These are phyloP conservation scores for Lindgomyces ingoldianus DNA, from an alignment of 495 filamentous ascomycete genomes.

Conservation along the genomic window DNA sequence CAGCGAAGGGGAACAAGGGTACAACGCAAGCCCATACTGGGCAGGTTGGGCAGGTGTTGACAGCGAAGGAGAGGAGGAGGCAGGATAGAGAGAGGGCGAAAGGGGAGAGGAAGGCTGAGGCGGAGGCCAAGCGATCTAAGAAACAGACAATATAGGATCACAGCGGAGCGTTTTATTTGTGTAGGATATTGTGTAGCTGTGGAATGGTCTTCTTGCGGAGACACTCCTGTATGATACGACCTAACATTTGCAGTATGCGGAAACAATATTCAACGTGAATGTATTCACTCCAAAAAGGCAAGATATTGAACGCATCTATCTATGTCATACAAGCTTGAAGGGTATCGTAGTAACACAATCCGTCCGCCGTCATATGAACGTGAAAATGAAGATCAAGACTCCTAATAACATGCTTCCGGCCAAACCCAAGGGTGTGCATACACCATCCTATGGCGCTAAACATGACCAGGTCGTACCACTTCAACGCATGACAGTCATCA, in stretches of 20 bases:
- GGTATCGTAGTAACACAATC: constrained; percentile 29
- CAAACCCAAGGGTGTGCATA: neutral
- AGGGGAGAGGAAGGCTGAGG: constrained; percentile 34
- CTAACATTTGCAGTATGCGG: neutral
- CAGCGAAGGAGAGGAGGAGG: constrained; percentile 31
- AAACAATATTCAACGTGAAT: neutral
- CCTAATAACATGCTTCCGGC: constrained; percentile 9
- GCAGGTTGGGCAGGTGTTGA: constrained; percentile 17
- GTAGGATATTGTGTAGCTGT: too few species aligned
- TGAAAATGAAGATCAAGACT: constrained; percentile 7
- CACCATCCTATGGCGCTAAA: constrained; percentile 4
- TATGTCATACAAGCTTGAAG: constrained; percentile 30
- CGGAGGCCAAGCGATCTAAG: constrained; percentile 28
- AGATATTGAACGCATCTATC: neutral
- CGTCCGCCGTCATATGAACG: constrained; percentile 2
- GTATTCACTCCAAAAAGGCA: neutral
- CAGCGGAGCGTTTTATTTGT: neutral
- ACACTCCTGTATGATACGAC: constrained; percentile 13
- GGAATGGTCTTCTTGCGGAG: too few species aligned
- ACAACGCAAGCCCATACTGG: constrained; percentile 7
- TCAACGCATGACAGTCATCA: constrained; percentile 10
- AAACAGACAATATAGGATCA: constrained; percentile 16
- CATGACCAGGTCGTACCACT: constrained; percentile 1
- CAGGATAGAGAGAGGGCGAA: constrained; percentile 22
- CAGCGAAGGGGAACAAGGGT: constrained; percentile 32